Conservation (phyloP, 345 rosid species). For the Rhodamnia argentea region DNA sequence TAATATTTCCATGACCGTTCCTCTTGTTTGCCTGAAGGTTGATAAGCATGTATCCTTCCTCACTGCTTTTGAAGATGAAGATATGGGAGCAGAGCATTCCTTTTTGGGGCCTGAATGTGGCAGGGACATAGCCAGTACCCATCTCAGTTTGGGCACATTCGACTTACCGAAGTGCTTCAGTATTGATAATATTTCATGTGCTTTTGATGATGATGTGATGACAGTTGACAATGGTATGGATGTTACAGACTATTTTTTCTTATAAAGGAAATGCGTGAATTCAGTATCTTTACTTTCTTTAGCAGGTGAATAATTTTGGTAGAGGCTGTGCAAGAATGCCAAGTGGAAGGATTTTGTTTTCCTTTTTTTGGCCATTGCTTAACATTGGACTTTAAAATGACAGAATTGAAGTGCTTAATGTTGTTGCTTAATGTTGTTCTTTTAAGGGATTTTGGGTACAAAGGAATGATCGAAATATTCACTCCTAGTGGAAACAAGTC, state of each 20-base stretch:
- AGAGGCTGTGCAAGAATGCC: neutral
- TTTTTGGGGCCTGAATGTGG: conserved; percentile 11
- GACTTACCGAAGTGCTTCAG: conserved; percentile 9
- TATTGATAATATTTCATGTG: conserved; percentile 8
- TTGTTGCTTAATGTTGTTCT: neutral
- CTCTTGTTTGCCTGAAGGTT: conserved; percentile 3
- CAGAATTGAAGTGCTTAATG: neutral
- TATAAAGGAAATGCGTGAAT: neutral
- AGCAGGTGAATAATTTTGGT: neutral
- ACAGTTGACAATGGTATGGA: neutral
- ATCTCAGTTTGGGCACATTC: conserved; percentile 9
- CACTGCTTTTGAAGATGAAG: conserved; percentile 14
- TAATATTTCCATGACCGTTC: neutral
- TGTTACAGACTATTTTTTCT: neutral
- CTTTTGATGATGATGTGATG: conserved; percentile 8
- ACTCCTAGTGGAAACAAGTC: neutral
- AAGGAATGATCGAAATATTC: neutral
- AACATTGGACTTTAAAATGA: neutral
- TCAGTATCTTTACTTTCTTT: neutral
- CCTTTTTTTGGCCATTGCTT: neutral
- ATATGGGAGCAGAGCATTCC: conserved; percentile 8
- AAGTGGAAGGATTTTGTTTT: neutral
- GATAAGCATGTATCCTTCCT: conserved; percentile 10
- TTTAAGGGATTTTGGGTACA: neutral
- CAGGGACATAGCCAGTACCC: conserved; percentile 5